Conservation (phyloP, 2,329 filamentous ascomycete genomes). For the Hypocreales sp. region DNA sequence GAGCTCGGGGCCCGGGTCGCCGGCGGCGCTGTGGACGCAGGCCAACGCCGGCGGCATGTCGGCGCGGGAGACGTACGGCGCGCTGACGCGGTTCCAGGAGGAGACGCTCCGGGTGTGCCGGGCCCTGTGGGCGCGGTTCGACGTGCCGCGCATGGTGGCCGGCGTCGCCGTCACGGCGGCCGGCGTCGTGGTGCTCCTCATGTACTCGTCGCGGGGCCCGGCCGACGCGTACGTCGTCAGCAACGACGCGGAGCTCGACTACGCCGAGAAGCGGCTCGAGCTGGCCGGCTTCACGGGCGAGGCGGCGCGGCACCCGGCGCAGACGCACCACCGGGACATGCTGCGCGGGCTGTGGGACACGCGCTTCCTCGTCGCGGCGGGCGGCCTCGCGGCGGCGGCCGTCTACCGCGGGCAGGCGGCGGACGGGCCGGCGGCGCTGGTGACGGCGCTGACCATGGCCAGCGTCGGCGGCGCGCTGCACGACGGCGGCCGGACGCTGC, state of each 20-base stretch:
- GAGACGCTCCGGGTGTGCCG: conserved; percentile 70
- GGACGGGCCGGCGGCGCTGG: conserved; percentile 23
- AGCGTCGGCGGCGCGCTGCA: conserved; percentile 29
- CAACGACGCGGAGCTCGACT: conserved; percentile 42
- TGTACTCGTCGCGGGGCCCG: conserved; percentile 51
- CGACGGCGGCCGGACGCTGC: conserved; percentile 25
- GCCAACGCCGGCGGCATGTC: conserved; percentile 24
- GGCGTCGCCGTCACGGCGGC: conserved; percentile 58
- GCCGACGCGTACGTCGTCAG: conserved; percentile 38
- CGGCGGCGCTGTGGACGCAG: conserved; percentile 30
- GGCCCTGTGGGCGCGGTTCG: conserved; percentile 80
- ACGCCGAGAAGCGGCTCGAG: conserved; percentile 42
- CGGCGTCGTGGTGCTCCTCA: conserved; percentile 51
- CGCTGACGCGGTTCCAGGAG: conserved; percentile 59
- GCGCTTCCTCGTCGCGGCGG: conserved; percentile 16
- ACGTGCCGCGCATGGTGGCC: conserved; percentile 69
- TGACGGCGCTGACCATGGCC: conserved; percentile 17
- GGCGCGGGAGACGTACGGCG: conserved; percentile 28
- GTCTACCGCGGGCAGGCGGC: conserved; percentile 16
- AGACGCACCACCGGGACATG: conserved; percentile 15
- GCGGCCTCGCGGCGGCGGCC: conserved; percentile 12
- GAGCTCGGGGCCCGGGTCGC: conserved; percentile 26
- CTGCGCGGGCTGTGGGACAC: conserved; percentile 20
- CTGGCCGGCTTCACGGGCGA: conserved; percentile 22
- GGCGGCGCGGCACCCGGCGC: conserved; percentile 23